A percentile compares a stretch with the other conserved stretches of the same genome.
Conservation (phyloP, 805 yeast genomes). For the Wickerhamomyces xylosicus region DNA sequence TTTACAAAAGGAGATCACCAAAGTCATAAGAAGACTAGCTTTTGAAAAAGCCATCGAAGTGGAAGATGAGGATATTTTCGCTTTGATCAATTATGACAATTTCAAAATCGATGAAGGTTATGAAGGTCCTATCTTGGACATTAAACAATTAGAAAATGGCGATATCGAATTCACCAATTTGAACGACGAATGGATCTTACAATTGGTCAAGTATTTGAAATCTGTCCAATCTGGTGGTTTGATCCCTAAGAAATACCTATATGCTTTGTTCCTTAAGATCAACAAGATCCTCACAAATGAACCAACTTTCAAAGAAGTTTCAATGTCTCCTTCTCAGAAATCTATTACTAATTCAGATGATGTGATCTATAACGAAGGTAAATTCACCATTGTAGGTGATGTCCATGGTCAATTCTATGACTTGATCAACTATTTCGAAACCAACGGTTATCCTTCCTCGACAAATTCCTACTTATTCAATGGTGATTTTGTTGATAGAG, state of each 20-base stretch:
- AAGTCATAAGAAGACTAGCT: slow-evolving; percentile 58
- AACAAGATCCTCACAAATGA: slow-evolving; percentile 55
- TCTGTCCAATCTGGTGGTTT: slow-evolving; percentile 62
- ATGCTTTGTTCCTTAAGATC: slow-evolving; percentile 69
- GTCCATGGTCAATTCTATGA: slow-evolving; percentile 97
- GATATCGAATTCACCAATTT: slow-evolving; percentile 20
- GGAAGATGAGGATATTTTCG: slow-evolving; percentile 47
- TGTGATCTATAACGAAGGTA: not conserved
- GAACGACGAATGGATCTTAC: slow-evolving; percentile 44
- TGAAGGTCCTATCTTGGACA: slow-evolving; percentile 46
- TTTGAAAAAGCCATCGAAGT: slow-evolving; percentile 83
- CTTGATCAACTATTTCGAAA: slow-evolving; percentile 66
- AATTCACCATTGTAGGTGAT: slow-evolving; percentile 87
- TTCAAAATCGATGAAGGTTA: slow-evolving; percentile 39
- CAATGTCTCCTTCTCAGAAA: slow-evolving; percentile 14
- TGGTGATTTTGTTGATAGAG: slow-evolving; percentile 97
- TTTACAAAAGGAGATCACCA: slow-evolving; percentile 52
- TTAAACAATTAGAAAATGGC: slow-evolving; percentile 21
- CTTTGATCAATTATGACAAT: slow-evolving; percentile 12
- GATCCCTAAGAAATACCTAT: slow-evolving; percentile 74
- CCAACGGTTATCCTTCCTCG: slow-evolving; percentile 59
- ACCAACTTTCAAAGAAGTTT: slow-evolving; percentile 66
- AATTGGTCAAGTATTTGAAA: slow-evolving; percentile 63
- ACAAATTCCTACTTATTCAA: slow-evolving; percentile 76
- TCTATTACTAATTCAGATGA: slow-evolving; percentile 1